Evolutionary conservation across 495 filamentous ascomycete species (phyloP), one percentile per base, ranked within the genome.

Genomic region (Friedmanniomyces endolithicus): DNA sequence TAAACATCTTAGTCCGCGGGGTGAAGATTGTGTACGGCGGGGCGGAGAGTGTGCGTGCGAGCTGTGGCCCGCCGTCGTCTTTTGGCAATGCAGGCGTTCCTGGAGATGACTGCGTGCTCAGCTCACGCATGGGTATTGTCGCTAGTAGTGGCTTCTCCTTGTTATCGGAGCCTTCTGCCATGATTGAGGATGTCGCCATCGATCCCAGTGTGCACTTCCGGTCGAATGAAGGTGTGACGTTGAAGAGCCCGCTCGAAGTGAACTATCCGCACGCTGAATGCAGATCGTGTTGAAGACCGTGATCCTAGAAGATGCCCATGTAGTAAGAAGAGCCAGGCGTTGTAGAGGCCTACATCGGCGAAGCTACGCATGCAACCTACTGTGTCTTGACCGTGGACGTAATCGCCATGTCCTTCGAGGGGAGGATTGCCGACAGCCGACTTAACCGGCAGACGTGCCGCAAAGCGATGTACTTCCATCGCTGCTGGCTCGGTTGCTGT

Each of bases 21-120:
- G 52, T 63, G 52, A 67, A 68, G 48, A 68, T 62, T 4, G 61
- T 59, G 27, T 68, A 68, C n/a, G 61, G 61, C 19, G 57, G 52
- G 11, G 40, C 50, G 55, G 64, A 51, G 8, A 37, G 33, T 11
- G 46, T 52, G 7, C 57, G 57, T 31, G 23, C 29, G 24, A 59
- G 56, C 25, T n/a, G 23, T 14, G 23, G 33, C 29, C 35, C 14
- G 44, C 7, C 3, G 9, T 47, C 44, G 23, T 47, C 44, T 47
- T 23, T 4, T 3, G 44, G 12, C 24, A 19, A 23, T n/a, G 37
- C 6, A 19, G 14, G 37, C 12, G 12, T 19, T 41, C 12, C 12
- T 41, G 2, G 37, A 41, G 17, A 43, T 3, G 39, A 14, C 27
- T 41, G 44, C 44, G 8, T 19, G 11, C 20, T 24, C 11, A 19